Conservation (phyloP, 352 stramenopile species). For the Globisporangium emineosum region DNA sequence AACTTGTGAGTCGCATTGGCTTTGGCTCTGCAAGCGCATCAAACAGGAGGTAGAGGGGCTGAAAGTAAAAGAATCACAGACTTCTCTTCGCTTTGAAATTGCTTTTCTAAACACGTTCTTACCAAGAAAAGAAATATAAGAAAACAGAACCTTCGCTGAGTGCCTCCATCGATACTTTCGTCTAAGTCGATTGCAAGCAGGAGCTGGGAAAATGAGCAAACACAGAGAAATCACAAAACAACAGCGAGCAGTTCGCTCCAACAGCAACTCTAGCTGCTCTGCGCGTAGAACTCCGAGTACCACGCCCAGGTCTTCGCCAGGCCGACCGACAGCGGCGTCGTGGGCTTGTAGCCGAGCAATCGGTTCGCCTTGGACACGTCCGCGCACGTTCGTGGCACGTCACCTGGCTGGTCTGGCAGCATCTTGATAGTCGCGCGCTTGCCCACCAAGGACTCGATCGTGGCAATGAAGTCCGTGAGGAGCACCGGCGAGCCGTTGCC, state of each 20-base stretch:
- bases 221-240: background rate
- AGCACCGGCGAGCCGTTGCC: slow-evolving; percentile 91
- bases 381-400: slow-evolving; percentile 95
- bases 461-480: slow-evolving; percentile 93
- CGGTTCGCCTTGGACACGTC: slow-evolving; percentile 93
- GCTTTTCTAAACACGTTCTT: background rate
- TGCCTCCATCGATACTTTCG: no score
- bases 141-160: background rate
- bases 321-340: slow-evolving; percentile 91
- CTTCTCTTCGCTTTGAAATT: no score
- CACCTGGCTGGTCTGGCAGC: slow-evolving; percentile 93
- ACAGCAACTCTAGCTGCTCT: background rate
- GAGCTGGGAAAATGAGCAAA: background rate
- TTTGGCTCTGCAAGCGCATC: no score
- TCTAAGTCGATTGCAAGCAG: background rate
- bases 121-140: background rate
- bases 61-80: no score
- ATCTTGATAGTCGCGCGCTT: slow-evolving; percentile 94
- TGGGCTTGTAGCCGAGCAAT: slow-evolving; percentile 95
- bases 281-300: slow-evolving; percentile 10
- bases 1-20: no score
- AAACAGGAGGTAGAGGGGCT: no score
- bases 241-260: background rate
- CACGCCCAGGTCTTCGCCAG: slow-evolving; percentile 55
- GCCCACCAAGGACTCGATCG: slow-evolving; percentile 93